Percentiles rank a stretch among this genome's conserved stretches.
Conservation (phyloP, 768 basidiomycete genomes). For the Leucocoprinus leucothites region DNA sequence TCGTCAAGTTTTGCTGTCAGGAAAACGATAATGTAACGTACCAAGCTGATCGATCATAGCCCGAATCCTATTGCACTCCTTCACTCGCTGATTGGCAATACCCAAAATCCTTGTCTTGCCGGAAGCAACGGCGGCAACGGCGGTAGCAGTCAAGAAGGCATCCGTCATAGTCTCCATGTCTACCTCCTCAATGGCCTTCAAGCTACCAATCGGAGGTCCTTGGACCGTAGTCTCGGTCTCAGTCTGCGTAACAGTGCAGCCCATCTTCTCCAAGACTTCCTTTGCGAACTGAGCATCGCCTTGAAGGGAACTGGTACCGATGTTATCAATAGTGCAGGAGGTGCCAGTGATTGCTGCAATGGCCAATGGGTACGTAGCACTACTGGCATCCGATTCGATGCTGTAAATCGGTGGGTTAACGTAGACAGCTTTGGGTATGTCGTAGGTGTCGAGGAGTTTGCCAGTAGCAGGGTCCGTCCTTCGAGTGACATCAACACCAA, state of each 20-base stretch:
- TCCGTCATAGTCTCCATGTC: constrained; percentile 99
- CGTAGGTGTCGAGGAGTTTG: constrained; percentile 72
- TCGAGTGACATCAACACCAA: constrained; percentile 77
- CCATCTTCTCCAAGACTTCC: constrained; percentile 92
- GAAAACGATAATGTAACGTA: constrained; percentile 31
- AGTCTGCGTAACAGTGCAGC: constrained; percentile 88
- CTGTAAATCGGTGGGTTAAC: constrained; percentile 75
- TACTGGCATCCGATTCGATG: constrained; percentile 94
- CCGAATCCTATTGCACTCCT: constrained; percentile 95
- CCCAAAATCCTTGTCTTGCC: constrained; percentile 83
- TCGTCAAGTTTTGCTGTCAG: not conserved
- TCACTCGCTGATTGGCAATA: constrained; percentile 97
- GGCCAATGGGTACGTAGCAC: constrained; percentile 95
- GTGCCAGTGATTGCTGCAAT: constrained; percentile 98
- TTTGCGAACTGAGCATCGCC: constrained; percentile 97
- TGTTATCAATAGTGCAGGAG: constrained; percentile 88
- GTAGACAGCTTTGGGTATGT: constrained; percentile 81
- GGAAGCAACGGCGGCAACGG: constrained; percentile 78
- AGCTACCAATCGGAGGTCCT: constrained; percentile 78
- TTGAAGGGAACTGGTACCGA: constrained; percentile 87
- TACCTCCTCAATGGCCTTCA: constrained; percentile 81
- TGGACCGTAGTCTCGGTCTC: constrained; percentile 86
- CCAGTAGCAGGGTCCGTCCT: constrained; percentile 58
- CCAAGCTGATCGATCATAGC: constrained; percentile 97
- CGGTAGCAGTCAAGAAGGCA: constrained; percentile 95